Conservation (phyloP, 495 filamentous ascomycete genomes). For the Xylaria sp. region DNA sequence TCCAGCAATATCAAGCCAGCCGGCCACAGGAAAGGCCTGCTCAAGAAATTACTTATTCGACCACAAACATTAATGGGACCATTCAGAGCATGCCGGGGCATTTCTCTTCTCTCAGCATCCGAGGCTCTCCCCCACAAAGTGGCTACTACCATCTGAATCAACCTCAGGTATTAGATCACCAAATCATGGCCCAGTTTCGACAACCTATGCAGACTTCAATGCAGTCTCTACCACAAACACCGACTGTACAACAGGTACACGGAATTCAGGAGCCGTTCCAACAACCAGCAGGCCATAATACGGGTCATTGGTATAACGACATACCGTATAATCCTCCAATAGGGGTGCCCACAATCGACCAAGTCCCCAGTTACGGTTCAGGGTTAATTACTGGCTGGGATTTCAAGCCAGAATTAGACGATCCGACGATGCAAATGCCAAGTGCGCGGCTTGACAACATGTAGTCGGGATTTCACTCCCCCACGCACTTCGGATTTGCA, state of each 20-base stretch:
- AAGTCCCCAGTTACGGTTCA: conserved; percentile 43
- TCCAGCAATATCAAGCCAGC: conserved; percentile 53
- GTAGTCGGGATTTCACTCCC: conserved; percentile 31
- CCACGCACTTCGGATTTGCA: neutral
- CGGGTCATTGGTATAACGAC: conserved; percentile 51
- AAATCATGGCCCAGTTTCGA: conserved; percentile 39
- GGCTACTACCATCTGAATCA: conserved; percentile 53
- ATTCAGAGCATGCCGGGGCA: conserved; percentile 58
- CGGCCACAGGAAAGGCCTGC: conserved; percentile 50
- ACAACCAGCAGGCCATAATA: conserved; percentile 38
- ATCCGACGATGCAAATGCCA: conserved; percentile 54
- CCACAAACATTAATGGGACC: conserved; percentile 44
- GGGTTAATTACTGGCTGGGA: conserved; percentile 48
- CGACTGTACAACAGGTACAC: conserved; percentile 20
- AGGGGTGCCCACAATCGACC: conserved; percentile 49
- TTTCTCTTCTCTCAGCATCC: conserved; percentile 55
- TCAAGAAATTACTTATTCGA: conserved; percentile 53
- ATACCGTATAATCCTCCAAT: conserved; percentile 53
- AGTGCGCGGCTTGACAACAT: conserved; percentile 55
- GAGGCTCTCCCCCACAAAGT: conserved; percentile 53
- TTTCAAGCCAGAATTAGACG: conserved; percentile 54
- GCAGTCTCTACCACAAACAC: conserved; percentile 27
- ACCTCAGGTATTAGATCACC: conserved; percentile 48
- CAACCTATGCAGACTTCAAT: conserved; percentile 38
- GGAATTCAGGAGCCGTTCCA: conserved; percentile 44